These are phyloP conservation scores for Annulohypoxylon stygium DNA, from an alignment of 495 filamentous ascomycete genomes.

Conservation along the genomic window DNA sequence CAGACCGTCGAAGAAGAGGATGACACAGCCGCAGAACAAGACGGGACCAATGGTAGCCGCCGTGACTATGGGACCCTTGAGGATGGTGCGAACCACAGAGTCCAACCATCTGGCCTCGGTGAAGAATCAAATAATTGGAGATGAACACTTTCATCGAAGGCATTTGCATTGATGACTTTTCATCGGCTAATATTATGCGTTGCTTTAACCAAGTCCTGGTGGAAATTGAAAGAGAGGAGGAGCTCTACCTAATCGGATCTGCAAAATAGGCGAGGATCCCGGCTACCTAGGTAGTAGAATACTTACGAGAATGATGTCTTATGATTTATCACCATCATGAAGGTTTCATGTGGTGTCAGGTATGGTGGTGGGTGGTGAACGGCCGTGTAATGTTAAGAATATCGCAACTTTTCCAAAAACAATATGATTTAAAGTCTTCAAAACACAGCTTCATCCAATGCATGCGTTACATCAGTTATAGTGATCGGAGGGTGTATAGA, in stretches of 20 bases:
- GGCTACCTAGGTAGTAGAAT: not conserved
- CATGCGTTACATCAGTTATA: not conserved
- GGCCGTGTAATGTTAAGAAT: not conserved
- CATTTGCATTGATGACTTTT: not conserved
- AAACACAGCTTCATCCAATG: not conserved
- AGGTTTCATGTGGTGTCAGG: not conserved
- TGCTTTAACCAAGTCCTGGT: not conserved
- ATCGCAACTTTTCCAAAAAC: not conserved
- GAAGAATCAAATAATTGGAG: slow-evolving; percentile 31
- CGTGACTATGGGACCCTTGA: slow-evolving; percentile 21
- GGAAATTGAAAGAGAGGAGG: not conserved
- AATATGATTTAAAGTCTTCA: not conserved
- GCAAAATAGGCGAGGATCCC: not conserved
- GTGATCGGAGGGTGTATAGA: not conserved
- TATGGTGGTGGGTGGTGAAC: not conserved
- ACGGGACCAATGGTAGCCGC: slow-evolving; percentile 5
- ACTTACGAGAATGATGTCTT: not conserved
- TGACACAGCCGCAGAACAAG: slow-evolving; percentile 4
- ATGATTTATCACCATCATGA: not conserved
- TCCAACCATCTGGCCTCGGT: slow-evolving; percentile 45
- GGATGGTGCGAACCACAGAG: slow-evolving; percentile 33
- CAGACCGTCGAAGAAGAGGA: slow-evolving; percentile 20
- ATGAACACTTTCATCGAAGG: not conserved
- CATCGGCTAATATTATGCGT: not conserved
- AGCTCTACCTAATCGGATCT: not conserved